phyloP scores from a whole-genome alignment of 495 filamentous ascomycete genomes.

The Jackrogersella multiformis region DNA sequence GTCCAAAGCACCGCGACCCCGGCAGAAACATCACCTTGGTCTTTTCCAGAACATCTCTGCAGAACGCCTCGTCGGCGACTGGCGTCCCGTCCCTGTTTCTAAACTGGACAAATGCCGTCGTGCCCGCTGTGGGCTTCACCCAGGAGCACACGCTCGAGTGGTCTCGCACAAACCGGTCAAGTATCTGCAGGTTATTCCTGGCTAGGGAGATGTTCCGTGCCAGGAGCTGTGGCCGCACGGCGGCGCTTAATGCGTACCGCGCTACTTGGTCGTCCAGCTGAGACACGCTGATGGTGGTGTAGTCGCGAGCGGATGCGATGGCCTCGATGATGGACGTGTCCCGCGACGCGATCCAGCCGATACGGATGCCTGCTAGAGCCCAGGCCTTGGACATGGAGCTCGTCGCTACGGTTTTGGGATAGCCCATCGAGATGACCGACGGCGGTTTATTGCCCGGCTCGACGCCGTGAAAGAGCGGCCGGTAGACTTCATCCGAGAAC shows the following conservation, averaged over 20 bases:
- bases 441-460: conserved; percentile 67
- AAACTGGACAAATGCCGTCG: conserved; percentile 83
- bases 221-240: conserved; percentile 73
- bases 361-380: conserved; percentile 80
- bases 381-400: conserved; percentile 90
- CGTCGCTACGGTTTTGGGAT: conserved; percentile 74
- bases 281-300: conserved; percentile 86
- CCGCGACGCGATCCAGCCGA: conserved; percentile 84
- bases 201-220: conserved; percentile 76
- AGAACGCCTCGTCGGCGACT: conserved; percentile 78
- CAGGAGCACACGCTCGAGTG: conserved; percentile 69
- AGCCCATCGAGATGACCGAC: conserved; percentile 75
- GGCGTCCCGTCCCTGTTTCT: conserved; percentile 66
- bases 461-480: conserved; percentile 81
- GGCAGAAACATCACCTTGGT: conserved; percentile 84
- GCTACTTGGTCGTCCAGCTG: conserved; percentile 85
- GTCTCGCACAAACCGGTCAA: conserved; percentile 73
- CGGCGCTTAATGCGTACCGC: conserved; percentile 70
- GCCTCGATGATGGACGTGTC: conserved; percentile 69
- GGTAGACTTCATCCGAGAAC: conserved; percentile 85
- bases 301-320: conserved; percentile 75
- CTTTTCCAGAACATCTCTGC: conserved; percentile 71
- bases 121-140: conserved; percentile 82
- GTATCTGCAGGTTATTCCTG: conserved; percentile 70
- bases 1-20: conserved; percentile 78